Percentiles rank a stretch among this genome's conserved stretches.
phyloP scores from a whole-genome alignment of 192 early-diverging fungal genomes.

The Coemansia umbellata region DNA sequence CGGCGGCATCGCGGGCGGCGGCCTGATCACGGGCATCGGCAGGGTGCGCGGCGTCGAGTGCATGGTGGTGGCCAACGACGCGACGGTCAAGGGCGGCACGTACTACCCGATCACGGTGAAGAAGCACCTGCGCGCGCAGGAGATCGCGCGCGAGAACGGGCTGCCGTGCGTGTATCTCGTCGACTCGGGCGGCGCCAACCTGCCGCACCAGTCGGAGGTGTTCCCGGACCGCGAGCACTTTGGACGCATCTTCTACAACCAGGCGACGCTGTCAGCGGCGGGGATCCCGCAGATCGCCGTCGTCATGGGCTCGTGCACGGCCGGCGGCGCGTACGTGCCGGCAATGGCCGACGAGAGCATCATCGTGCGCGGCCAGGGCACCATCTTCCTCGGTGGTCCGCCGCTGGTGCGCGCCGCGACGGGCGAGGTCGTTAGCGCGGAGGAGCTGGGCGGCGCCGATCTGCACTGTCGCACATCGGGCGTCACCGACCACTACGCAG shows the following conservation, averaged over 20 bases:
- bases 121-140: conserved; percentile 96
- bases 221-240: conserved; percentile 94
- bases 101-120: conserved; percentile 96
- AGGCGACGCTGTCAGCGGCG: conserved; percentile 68
- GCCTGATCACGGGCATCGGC: conserved; percentile 95
- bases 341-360: conserved; percentile 98
- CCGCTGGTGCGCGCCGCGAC: conserved; percentile 96
- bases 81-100: conserved; percentile 96
- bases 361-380: conserved; percentile 92
- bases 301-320: conserved; percentile 95
- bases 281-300: conserved; percentile 97
- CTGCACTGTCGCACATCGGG: conserved; percentile 92
- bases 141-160: conserved; percentile 89
- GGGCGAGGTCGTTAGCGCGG: conserved; percentile 88
- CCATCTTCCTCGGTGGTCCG: conserved; percentile 94
- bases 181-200: conserved; percentile 92
- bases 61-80: conserved; percentile 96
- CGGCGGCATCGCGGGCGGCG: conserved; percentile 77
- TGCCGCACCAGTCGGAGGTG: conserved; percentile 91
- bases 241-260: conserved; percentile 96
- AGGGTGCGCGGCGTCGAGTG: conserved; percentile 88
- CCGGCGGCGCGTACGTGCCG: conserved; percentile 95
- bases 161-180: conserved; percentile 95
- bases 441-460: conserved; percentile 93
- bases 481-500: conserved; percentile 91